Evolutionary conservation across 2,329 filamentous ascomycete genomes (phyloP), one percentile per base, ranked within the genome.

Genomic region (Penicillium palitans): DNA sequence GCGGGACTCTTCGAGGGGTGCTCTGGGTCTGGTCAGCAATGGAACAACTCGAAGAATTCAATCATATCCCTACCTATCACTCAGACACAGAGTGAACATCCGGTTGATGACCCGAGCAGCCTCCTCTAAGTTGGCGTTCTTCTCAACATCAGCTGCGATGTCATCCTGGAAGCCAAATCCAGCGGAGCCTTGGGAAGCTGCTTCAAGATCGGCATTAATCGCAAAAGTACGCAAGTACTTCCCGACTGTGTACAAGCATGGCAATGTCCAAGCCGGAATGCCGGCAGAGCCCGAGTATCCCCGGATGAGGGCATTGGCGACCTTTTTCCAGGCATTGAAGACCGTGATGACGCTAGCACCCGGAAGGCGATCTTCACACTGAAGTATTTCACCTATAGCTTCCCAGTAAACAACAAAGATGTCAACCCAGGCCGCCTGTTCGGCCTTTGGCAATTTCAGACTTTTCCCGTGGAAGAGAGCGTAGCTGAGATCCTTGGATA

Each of bases 191-290:
- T 80, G 79, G 51, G 77, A 78, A n/a, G 79, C 78, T 45, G 78
- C 72, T 69, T 90, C 88, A 39, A 88, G 85, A 72, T 99, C 95
- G 56, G 95, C 93, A 70, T 89, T 91, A 73, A 97, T 95, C 48
- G 95, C 95, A 76, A 96, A 96, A 44, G 89, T 79, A 59, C 95
- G 84, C 59, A 99, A 77, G 72, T 96, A 92, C 76, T 91, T 96
- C 55, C 92, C 93, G 25, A 89, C 87, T 52, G 90, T 84, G 71
- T 98, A 98, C 40, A 99, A 81, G 70, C 90, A 93, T 4, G 95
- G 93, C 52, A 99, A 87, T 0, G 92, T 95, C 93, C 95, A 99
- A 33, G 91, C 88, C 64, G 91, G 87, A 67, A 98, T 91, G 3
- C 85, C 83, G 55, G 83, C 47, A 25, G 60, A 81, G 64, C 84